A percentile compares a stretch with the other conserved stretches of the same genome.
These are phyloP conservation scores for Neofusicoccum cordaticola DNA, from an alignment of 2,329 filamentous ascomycete genomes.

Conservation along the genomic window DNA sequence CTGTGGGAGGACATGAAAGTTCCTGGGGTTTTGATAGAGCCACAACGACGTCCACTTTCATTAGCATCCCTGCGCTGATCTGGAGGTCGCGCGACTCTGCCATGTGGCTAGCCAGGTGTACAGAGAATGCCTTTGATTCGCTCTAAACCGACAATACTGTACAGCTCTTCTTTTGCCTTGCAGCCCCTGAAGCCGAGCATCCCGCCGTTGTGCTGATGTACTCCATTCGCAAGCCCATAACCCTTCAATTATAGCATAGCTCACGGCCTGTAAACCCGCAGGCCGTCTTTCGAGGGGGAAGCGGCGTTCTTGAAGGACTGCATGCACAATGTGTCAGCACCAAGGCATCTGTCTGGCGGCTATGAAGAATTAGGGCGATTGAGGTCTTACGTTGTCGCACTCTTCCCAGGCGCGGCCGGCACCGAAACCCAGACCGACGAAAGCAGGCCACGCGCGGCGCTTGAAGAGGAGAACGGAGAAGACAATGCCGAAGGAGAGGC, in stretches of 20 bases:
- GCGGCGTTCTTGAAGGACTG: slow-evolving; percentile 54
- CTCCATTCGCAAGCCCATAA: neutral
- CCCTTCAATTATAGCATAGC: neutral
- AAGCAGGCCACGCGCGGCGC: slow-evolving; percentile 96
- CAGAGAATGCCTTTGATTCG: slow-evolving; percentile 13
- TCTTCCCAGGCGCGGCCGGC: slow-evolving; percentile 97
- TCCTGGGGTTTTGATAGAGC: neutral
- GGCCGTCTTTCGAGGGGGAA: slow-evolving; percentile 47
- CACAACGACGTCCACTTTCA: neutral
- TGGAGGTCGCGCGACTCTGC: neutral
- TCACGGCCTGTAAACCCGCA: slow-evolving; percentile 47
- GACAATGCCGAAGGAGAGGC: slow-evolving; percentile 94
- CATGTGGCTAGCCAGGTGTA: slow-evolving; percentile 6
- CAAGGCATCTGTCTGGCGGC: neutral
- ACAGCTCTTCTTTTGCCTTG: neutral
- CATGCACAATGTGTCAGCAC: slow-evolving; percentile 3
- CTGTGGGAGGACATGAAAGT: neutral
- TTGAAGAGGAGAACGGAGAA: slow-evolving; percentile 99
- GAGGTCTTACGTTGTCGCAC: slow-evolving; percentile 69
- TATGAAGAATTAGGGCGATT: neutral
- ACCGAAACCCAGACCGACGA: slow-evolving; percentile 89
- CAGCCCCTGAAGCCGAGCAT: neutral
- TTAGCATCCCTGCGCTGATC: slow-evolving; percentile 11
- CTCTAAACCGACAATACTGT: slow-evolving; percentile 16
- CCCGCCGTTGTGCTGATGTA: neutral